A percentile compares a stretch with the other conserved stretches of the same genome.
These are phyloP conservation scores for Fonsecaea pugnacius DNA, from an alignment of 2,329 filamentous ascomycete genomes.

Conservation along the genomic window DNA sequence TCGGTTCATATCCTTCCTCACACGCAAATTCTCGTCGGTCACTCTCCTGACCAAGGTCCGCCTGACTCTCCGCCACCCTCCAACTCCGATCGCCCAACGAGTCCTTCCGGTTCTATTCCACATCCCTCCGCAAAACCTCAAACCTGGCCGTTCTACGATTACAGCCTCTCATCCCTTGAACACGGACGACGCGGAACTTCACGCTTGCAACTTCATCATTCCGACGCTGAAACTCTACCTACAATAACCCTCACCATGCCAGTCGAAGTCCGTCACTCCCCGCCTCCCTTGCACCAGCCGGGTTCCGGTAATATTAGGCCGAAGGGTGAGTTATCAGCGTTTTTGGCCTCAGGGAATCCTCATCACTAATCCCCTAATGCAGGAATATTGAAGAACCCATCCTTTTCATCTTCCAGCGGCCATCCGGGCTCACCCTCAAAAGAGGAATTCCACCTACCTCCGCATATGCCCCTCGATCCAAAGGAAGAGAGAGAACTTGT, in stretches of 20 bases:
- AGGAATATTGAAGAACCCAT: conserved; percentile 96
- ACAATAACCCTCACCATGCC: conserved; percentile 31
- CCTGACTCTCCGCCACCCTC: conserved; percentile 5
- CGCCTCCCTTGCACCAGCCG: conserved; percentile 38
- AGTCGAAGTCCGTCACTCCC: conserved; percentile 34
- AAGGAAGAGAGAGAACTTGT: conserved; percentile 80
- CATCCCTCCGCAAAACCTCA: not conserved
- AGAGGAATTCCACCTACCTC: conserved; percentile 41
- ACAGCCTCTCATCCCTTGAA: not conserved
- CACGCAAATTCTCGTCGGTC: not conserved
- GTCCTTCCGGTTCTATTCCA: not conserved
- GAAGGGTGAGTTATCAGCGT: conserved; percentile 43
- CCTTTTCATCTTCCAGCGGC: conserved; percentile 53
- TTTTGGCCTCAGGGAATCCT: not conserved
- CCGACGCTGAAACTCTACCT: not conserved
- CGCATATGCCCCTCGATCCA: conserved; percentile 51
- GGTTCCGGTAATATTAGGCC: conserved; percentile 46
- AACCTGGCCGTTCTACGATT: not conserved
- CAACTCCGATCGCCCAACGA: conserved; percentile 5
- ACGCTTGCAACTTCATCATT: not conserved
- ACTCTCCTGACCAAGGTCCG: conserved; percentile 7
- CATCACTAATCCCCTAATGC: conserved; percentile 1
- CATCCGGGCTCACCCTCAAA: conserved; percentile 41
- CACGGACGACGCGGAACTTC: not conserved
- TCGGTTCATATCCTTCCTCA: conserved; percentile 4